Base-by-base conservation (phyloP, 495 filamentous ascomycete species). In the Penicillium coffeae region DNA sequence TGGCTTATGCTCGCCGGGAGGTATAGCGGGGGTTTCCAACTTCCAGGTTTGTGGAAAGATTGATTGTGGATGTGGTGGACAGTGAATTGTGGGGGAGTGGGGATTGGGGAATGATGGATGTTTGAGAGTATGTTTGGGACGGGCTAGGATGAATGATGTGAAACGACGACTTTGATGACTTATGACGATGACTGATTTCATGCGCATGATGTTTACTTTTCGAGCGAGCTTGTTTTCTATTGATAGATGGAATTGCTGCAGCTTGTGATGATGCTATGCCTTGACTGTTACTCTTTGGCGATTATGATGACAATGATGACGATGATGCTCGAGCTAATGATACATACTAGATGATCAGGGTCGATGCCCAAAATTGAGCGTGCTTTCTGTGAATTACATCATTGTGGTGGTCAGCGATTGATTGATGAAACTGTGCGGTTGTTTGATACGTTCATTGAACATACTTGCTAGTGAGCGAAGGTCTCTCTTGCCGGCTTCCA, bases 211-310 rank as follows among this genome's bases (percentile, higher is more conserved):
- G 21, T 36, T 30, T 36, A 34, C 18, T 9, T 34, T 21, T 18
- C 16, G 35, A 37, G 50, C 45, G 25, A 34, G 14, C 15, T 44
- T 45, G 22, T 27, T 32, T 30, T 47, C 4, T 45, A 30, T 48
- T 45, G 25, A 54, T 55, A 59, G 56, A 59, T 59, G 52, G 50
- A 54, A 50, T 47, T 47, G 44, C 18, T 33, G 12, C 27, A 3
- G 41, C 22, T n/a, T 50, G n/a, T n/a, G n/a, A n/a, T 15, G 48
- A 45, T 34, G 36, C 15, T 45, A 14, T 34, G 34, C n/a, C 21
- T 39, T 21, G 43, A 38, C 16, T 46, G 20, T 27, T 16, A 43
- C 18, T 47, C 19, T 34, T 37, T 40, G 16, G 21, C 38, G 12
- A 27, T n/a, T 19, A 27, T 21, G 21, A 18, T 14, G 18, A n/a